phyloP scores from a whole-genome alignment of 371 early-diverging fungal genomes.

The Haplosporangium sp. region DNA sequence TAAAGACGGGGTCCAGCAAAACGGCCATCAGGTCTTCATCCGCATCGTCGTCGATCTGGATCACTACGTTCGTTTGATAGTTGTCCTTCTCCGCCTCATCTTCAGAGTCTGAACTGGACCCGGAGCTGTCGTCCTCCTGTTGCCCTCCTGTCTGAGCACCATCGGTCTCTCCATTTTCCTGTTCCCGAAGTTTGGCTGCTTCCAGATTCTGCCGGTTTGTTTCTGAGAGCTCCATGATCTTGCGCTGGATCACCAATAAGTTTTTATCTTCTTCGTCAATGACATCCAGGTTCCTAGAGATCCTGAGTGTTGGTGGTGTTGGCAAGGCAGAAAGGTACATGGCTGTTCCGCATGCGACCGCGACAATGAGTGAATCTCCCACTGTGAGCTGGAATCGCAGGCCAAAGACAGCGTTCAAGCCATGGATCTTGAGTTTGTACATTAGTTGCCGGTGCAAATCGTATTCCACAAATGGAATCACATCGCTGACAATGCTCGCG shows the following conservation, averaged over 20 bases:
- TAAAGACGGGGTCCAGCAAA: slow-evolving; percentile 59
- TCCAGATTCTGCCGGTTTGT: slow-evolving; percentile 69
- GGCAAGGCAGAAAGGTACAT: slow-evolving; percentile 74
- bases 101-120: slow-evolving; percentile 54
- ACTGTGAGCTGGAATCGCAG: slow-evolving; percentile 74
- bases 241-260: slow-evolving; percentile 69
- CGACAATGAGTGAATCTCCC: slow-evolving; percentile 75
- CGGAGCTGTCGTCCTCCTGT: slow-evolving; percentile 48
- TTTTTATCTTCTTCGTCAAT: slow-evolving; percentile 74
- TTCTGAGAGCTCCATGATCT: slow-evolving; percentile 69
- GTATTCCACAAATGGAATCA: slow-evolving; percentile 82
- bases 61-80: slow-evolving; percentile 61
- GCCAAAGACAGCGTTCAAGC: slow-evolving; percentile 80
- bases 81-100: slow-evolving; percentile 53
- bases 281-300: slow-evolving; percentile 74
- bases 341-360: slow-evolving; percentile 79
- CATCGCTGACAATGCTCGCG: slow-evolving; percentile 72
- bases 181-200: slow-evolving; percentile 56
- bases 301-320: slow-evolving; percentile 71
- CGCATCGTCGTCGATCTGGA: slow-evolving; percentile 82
- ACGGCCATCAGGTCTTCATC: slow-evolving; percentile 79
- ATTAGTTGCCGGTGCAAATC: slow-evolving; percentile 82
- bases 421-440: slow-evolving; percentile 76
- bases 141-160: slow-evolving; percentile 18
- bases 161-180: slow-evolving; percentile 44